phyloP scores from a whole-genome alignment of 78 protist species.

The Dictyostelium intermedium region DNA sequence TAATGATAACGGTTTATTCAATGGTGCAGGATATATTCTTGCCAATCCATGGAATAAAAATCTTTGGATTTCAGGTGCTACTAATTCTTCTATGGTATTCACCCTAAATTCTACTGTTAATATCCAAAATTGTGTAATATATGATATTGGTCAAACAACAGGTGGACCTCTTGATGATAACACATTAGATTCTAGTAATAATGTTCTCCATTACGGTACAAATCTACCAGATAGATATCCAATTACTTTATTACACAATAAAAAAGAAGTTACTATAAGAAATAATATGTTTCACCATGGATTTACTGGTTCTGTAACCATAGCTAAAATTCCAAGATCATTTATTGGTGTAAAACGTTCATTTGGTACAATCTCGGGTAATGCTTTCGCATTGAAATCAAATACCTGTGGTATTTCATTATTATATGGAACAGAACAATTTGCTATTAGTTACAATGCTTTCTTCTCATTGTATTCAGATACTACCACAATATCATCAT shows the following conservation, averaged over 20 bases:
- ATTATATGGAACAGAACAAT: neutral
- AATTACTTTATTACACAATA: neutral
- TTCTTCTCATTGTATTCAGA: neutral
- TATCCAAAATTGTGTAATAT: neutral
- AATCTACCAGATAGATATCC: conserved; percentile 2
- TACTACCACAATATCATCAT: neutral
- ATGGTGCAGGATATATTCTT: neutral
- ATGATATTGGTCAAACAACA: neutral
- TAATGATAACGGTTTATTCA: neutral
- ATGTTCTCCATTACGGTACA: neutral
- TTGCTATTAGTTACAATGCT: neutral
- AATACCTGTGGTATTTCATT: neutral
- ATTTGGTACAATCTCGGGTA: neutral
- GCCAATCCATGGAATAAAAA: neutral
- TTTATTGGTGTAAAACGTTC: conserved; percentile 2
- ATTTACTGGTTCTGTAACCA: neutral
- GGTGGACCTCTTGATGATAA: neutral
- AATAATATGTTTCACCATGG: neutral
- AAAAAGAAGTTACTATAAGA: neutral
- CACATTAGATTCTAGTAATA: neutral
- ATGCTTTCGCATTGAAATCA: neutral
- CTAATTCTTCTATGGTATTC: neutral
- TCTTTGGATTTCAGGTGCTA: neutral
- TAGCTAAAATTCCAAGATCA: neutral
- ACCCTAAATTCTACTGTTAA: neutral